Conservation (phyloP, 2,329 filamentous ascomycete genomes). For the Fusarium concolor region DNA sequence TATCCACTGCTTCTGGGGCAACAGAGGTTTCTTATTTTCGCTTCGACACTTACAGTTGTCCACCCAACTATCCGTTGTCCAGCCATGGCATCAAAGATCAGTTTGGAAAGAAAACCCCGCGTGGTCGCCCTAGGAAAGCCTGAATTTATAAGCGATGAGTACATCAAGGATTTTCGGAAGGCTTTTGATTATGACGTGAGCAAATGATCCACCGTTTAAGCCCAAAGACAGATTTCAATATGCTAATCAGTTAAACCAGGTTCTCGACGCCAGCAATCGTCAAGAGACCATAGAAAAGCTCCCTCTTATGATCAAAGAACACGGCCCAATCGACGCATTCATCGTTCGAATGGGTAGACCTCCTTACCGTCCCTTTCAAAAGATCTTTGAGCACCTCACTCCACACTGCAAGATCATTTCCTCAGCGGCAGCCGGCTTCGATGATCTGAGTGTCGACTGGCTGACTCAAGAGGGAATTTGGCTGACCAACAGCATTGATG, state of each 20-base stretch:
- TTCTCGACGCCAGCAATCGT: slow-evolving; percentile 53
- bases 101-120: slow-evolving; percentile 49
- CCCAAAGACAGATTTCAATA: not conserved
- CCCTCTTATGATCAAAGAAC: slow-evolving; percentile 49
- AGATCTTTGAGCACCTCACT: slow-evolving; percentile 55
- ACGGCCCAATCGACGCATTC: slow-evolving; percentile 60
- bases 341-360: slow-evolving; percentile 62
- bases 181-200: slow-evolving; percentile 54
- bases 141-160: slow-evolving; percentile 54
- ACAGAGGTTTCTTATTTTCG: not conserved
- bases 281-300: slow-evolving; percentile 52
- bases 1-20: too few relatives aligned
- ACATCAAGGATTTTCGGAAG: slow-evolving; percentile 53
- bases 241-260: slow-evolving; percentile 8
- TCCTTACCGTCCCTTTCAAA: slow-evolving; percentile 62
- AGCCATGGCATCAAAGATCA: not conserved
- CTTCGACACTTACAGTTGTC: not conserved
- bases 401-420: slow-evolving; percentile 59
- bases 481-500: slow-evolving; percentile 67
- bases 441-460: slow-evolving; percentile 60
- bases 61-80: rapidly evolving
- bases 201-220: not conserved
- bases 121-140: slow-evolving; percentile 57
- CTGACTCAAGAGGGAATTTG: slow-evolving; percentile 57
- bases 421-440: slow-evolving; percentile 61